Evolutionary conservation across 768 basidiomycete genomes (phyloP).

Genomic region (Chlorophyllum brunneum): DNA sequence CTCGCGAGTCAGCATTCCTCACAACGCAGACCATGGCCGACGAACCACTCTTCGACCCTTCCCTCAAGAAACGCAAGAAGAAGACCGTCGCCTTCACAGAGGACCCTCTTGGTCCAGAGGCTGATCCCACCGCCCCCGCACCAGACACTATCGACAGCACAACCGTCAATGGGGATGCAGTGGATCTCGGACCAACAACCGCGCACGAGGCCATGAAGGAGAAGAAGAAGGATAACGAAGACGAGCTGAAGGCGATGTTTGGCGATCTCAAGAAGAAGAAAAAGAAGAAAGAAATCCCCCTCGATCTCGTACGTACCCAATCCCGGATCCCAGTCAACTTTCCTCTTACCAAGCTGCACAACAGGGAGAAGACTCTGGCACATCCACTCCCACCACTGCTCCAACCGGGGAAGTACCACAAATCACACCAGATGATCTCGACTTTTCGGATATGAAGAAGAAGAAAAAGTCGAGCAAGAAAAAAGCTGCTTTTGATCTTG

Average conservation of each 20-base stretch:
- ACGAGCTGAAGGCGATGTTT: constrained; percentile 81
- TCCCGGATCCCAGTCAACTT: no score
- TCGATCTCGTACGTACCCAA: constrained; percentile 69
- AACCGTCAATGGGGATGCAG: constrained; percentile 64
- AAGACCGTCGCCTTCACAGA: constrained; percentile 83
- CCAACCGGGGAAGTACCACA: constrained; percentile 37
- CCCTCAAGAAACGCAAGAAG: constrained; percentile 85
- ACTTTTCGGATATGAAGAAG: constrained; percentile 96
- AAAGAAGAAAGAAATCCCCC: constrained; percentile 88
- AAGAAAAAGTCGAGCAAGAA: constrained; percentile 88
- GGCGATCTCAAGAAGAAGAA: constrained; percentile 90
- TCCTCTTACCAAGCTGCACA: neutral
- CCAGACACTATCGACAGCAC: constrained; percentile 69
- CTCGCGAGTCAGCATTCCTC: neutral
- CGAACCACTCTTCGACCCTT: constrained; percentile 77
- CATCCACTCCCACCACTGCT: constrained; percentile 52
- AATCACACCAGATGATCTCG: constrained; percentile 72
- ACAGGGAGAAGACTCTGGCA: constrained; percentile 64
- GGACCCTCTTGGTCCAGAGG: constrained; percentile 78
- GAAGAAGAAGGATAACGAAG: constrained; percentile 57
- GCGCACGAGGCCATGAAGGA: constrained; percentile 71
- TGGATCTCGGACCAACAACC: constrained; percentile 75
- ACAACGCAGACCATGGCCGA: neutral
- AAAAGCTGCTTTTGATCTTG: constrained; percentile 85
- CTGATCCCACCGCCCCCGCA: constrained; percentile 76